Evolutionary conservation across 2,329 filamentous ascomycete genomes (phyloP), one percentile per base, ranked within the genome.

Genomic region (Diaporthe sp.): DNA sequence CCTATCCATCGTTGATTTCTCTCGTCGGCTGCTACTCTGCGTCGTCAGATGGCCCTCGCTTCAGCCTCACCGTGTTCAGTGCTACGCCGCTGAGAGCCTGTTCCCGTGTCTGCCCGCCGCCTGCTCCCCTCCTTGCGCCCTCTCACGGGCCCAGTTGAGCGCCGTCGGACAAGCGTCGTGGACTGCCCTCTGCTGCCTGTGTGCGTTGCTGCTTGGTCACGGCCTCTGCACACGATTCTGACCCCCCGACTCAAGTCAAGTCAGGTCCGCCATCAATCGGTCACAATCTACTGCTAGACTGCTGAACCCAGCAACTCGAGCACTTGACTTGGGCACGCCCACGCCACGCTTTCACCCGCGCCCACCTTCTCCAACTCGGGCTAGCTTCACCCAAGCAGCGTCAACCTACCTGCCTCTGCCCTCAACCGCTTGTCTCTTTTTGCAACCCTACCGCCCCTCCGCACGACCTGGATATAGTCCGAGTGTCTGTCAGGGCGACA

Each of bases 11-110:
- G 65, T 39, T 53, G 47, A 34, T 53, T 68, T 68, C 47, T 53
- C 13, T 68, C 31, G 47, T 53, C 65, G 65, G 65, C 65, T 68
- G 65, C 65, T 42, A 68, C 65, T 53, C 31, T 39, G 47, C 65
- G 65, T 68, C 65, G 65, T 68, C 65, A 68, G 65, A 68, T 68
- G 65, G 65, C 65, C 34, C 47, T 68, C 47, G 47, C 65, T 42
- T 68, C 65, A 68, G 65, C 65, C 65, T 68, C 65, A 68, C 65
- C 47, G 47, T 68, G 65, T 55, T 25, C 65, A 68, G 65, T 68
- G 65, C 34, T 28, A 68, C 65, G 47, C 47, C 65, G 65, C 65
- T 68, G 47, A 53, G 34, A 34, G 17, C 34, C 65, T 8, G n/a
- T 49, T 39, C 17, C 47, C 47, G 47, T 42, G n/a, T 53, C 60